These are phyloP conservation scores for Diaporthe ampelina DNA, from an alignment of 2,329 filamentous ascomycete genomes.

Conservation along the genomic window DNA sequence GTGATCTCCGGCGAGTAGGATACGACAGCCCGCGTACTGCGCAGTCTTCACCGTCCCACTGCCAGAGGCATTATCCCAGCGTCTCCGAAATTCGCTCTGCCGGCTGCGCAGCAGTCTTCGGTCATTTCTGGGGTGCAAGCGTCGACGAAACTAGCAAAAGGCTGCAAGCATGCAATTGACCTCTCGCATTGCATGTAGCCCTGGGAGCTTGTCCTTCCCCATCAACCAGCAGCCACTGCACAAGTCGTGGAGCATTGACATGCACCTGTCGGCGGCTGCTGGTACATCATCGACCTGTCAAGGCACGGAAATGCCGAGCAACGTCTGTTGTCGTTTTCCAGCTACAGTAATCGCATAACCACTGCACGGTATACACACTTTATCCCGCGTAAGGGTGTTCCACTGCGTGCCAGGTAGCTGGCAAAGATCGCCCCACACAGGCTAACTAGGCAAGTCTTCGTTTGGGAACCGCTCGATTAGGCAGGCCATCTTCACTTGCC, in stretches of 20 bases:
- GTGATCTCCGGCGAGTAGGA: neutral
- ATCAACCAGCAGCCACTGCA: conserved; percentile 26
- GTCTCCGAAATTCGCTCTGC: neutral
- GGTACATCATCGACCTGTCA: neutral
- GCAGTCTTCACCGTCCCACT: neutral
- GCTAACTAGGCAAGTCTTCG: neutral
- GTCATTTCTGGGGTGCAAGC: neutral
- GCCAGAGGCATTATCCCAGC: neutral
- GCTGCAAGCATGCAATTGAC: neutral
- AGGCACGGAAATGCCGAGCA: conserved; percentile 9
- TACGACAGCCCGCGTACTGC: neutral
- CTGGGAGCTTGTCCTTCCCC: conserved; percentile 2
- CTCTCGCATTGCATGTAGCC: neutral
- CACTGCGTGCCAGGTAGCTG: conserved; percentile 5
- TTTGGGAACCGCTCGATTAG: conserved; percentile 1
- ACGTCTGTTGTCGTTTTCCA: neutral
- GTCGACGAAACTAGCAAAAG: neutral
- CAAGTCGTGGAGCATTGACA: conserved; percentile 10
- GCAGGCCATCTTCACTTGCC: conserved; percentile 1
- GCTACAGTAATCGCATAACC: conserved; percentile 1
- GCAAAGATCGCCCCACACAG: conserved; percentile 13
- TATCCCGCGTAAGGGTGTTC: neutral
- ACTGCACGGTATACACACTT: conserved; percentile 5
- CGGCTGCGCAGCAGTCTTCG: neutral
- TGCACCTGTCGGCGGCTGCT: conserved; percentile 28